Conservation (phyloP, 169 alveolate species). For the Cryptosporidium andersoni region DNA sequence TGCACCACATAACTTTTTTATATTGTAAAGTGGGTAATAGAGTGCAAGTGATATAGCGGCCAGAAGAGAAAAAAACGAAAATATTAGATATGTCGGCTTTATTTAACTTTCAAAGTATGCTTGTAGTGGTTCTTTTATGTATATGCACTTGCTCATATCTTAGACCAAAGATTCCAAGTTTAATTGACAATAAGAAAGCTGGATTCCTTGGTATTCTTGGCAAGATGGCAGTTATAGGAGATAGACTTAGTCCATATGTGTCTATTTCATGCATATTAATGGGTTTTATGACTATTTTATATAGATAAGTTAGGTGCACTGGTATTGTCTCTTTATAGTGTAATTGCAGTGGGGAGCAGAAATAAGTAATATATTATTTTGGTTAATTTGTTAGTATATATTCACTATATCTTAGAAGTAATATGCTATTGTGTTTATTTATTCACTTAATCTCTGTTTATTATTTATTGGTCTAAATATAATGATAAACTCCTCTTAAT, state of each 20-base stretch:
- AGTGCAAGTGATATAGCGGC: no score
- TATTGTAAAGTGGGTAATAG: neutral
- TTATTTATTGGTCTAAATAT: neutral
- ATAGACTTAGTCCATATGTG: slow-evolving; percentile 92
- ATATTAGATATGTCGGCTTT: slow-evolving; percentile 89
- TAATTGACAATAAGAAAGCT: slow-evolving; percentile 83
- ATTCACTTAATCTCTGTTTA: neutral
- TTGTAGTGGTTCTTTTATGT: slow-evolving; percentile 86
- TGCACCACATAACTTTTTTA: neutral
- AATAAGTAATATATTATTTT: neutral
- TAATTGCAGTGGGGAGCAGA: neutral
- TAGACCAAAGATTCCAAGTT: slow-evolving; percentile 87
- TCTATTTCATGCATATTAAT: slow-evolving; percentile 86
- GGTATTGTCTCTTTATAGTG: neutral
- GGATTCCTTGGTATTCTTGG: slow-evolving; percentile 94
- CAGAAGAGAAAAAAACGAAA: neutral
- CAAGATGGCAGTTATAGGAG: slow-evolving; percentile 94
- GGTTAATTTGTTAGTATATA: neutral
- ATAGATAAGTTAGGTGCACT: slow-evolving; percentile 8
- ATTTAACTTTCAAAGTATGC: slow-evolving; percentile 90
- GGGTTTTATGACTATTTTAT: slow-evolving; percentile 86
- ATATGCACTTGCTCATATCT: slow-evolving; percentile 94
- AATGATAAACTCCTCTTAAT: neutral
- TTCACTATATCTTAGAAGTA: neutral
- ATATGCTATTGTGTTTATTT: neutral